phyloP scores from a whole-genome alignment of 73 alveolate species.

The Tetrahymena thermophila region DNA sequence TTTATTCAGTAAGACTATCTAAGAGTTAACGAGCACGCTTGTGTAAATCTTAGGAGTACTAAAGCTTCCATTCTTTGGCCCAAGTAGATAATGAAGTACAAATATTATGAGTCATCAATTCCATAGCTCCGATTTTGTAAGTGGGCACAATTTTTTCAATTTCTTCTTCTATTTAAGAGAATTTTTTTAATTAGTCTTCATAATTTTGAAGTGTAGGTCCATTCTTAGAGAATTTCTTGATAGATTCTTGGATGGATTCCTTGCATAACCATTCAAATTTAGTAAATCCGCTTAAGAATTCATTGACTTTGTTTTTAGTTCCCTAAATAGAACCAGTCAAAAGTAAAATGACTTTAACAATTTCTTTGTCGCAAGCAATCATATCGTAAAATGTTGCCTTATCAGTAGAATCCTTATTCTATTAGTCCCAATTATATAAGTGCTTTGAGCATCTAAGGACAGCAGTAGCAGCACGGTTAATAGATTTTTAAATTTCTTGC shows the following conservation, averaged over 20 bases:
- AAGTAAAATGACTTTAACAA: constrained; percentile 97
- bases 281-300: constrained; percentile 88
- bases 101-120: constrained; percentile 65
- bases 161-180: constrained; percentile 79
- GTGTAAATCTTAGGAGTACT: constrained; percentile 85
- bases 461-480: constrained; percentile 99
- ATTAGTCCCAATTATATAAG: constrained; percentile 91
- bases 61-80: constrained; percentile 69
- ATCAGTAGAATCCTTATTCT: constrained; percentile 72
- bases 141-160: constrained; percentile 74
- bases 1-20: constrained; percentile 64
- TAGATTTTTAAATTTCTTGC: constrained; percentile 77
- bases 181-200: constrained; percentile 86
- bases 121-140: constrained; percentile 96
- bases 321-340: constrained; percentile 98
- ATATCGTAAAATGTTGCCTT: constrained; percentile 98
- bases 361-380: constrained; percentile 99
- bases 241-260: constrained; percentile 86
- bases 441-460: constrained; percentile 97
- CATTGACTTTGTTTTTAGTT: constrained; percentile 82
- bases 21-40: constrained; percentile 86
- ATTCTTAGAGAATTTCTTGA: constrained; percentile 89
- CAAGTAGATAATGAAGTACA: constrained; percentile 54
- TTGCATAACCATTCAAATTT: constrained; percentile 98
- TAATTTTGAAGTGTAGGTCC: constrained; percentile 95